Evolutionary conservation across 352 stramenopile genomes (phyloP).

Genomic region (Phytophthora ohioensis): DNA sequence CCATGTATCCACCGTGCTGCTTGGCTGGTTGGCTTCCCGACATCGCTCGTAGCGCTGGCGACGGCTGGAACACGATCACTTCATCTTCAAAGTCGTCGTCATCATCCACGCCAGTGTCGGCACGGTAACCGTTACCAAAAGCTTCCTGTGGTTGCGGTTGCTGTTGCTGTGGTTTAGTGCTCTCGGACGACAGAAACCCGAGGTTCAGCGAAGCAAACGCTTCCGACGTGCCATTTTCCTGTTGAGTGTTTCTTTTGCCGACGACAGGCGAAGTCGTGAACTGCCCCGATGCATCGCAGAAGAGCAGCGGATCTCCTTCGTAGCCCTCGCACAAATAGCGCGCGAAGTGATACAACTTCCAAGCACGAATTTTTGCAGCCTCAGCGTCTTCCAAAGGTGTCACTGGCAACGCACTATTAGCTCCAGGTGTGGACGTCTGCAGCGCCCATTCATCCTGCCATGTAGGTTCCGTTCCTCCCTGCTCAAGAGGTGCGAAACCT

Average conservation of each 20-base stretch:
- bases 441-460: conserved; percentile 39
- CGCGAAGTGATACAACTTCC: conserved; percentile 70
- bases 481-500: conserved; percentile 67
- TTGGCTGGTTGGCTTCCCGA: conserved; percentile 33
- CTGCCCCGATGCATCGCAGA: conserved; percentile 32
- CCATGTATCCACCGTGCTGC: conserved; percentile 20
- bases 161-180: conserved; percentile 30
- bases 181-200: conserved; percentile 36
- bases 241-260: conserved; percentile 21
- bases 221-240: conserved; percentile 23
- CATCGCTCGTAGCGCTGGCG: conserved; percentile 45
- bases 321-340: conserved; percentile 68
- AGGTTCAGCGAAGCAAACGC: conserved; percentile 41
- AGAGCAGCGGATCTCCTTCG: conserved; percentile 70
- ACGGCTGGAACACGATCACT: conserved; percentile 87
- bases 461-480: conserved; percentile 14
- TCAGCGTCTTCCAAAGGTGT: conserved; percentile 52
- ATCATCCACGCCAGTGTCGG: conserved; percentile 39
- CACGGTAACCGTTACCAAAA: conserved; percentile 10
- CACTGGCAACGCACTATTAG: conserved; percentile 19
- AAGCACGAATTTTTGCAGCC: conserved; percentile 59
- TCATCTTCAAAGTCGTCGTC: conserved; percentile 89
- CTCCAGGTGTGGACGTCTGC: conserved; percentile 29
- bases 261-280: conserved; percentile 39
- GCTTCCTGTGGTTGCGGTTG: conserved; percentile 14